Conservation (phyloP, 495 filamentous ascomycete genomes). For the Aspergillus diversus region DNA sequence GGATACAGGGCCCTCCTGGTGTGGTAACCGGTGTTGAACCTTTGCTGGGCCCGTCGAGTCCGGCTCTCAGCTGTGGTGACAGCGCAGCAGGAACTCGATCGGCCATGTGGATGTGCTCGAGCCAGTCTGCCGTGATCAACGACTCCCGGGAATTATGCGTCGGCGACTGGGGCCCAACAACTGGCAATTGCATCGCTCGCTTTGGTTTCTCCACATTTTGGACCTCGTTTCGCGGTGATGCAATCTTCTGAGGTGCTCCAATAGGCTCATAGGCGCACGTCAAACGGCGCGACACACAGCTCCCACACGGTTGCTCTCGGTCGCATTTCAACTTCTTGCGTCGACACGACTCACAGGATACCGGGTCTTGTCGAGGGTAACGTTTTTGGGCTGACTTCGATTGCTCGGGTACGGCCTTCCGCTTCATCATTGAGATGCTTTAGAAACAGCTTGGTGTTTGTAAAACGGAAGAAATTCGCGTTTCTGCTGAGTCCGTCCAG, state of each 20-base stretch:
- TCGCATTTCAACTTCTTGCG: slow-evolving; percentile 52
- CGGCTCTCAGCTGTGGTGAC: slow-evolving; percentile 30
- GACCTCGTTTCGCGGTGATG: no score
- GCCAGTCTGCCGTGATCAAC: slow-evolving; percentile 35
- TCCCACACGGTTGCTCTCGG: slow-evolving; percentile 48
- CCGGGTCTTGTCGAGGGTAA: slow-evolving; percentile 49
- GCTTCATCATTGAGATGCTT: slow-evolving; percentile 32
- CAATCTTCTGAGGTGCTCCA: no score
- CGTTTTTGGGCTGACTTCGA: slow-evolving; percentile 22
- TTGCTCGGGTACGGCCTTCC: slow-evolving; percentile 14
- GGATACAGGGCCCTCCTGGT: not conserved
- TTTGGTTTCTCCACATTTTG: no score
- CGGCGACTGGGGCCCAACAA: not conserved
- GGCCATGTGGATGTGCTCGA: slow-evolving; percentile 47
- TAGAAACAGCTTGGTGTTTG: not conserved
- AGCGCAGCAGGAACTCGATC: slow-evolving; percentile 36
- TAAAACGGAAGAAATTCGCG: no score
- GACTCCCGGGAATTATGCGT: slow-evolving; percentile 26
- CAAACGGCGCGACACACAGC: slow-evolving; percentile 43
- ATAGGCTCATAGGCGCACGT: slow-evolving; percentile 26
- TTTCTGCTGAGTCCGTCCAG: no score
- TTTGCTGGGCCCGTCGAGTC: slow-evolving; percentile 14
- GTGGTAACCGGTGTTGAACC: not conserved
- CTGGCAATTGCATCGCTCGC: not conserved
- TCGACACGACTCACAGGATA: slow-evolving; percentile 51